Evolutionary conservation across 2,329 filamentous ascomycete genomes (phyloP), one percentile per base, ranked within the genome.

Genomic region (Emergomyces pasteurianus): DNA sequence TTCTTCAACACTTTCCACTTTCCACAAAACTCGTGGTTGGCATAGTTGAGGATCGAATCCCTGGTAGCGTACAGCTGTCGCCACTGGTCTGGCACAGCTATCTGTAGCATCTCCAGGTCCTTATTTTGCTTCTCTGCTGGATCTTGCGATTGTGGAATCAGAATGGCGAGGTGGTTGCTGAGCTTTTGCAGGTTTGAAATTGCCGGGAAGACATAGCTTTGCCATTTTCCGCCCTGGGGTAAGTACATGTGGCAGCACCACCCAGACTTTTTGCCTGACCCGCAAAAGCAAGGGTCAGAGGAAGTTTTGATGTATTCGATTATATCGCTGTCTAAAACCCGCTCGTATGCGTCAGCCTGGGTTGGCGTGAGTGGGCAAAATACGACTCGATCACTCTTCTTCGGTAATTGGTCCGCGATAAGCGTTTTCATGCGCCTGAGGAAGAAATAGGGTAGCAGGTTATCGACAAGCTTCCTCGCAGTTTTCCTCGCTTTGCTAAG

Each of bases 1-100:
- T 90, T 92, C 72, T 86, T 89, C 36, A 99, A 74, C 0, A 99
- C 85, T 70, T 90, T 91, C 94, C 94, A 99, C 74, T 99, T 99
- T 3, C 94, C 94, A 69, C 94, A 99, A 65, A 92, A 96, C 61
- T 95, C 88, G 0, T 90, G 87, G 67, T 96, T 91, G 1, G 91
- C 87, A 58, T 91, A 86, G 67, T 87, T 88, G 58, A 89, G 75
- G 62, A 97, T 87, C 9, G 85, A 89, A 67, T 96, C 90, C 50
- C 90, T 83, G 23, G 87, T 83, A 12, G 79, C 78, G 69, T 91
- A 94, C 0, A 96, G 78, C 23, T 85, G 77, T 67, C 85, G 79
- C 89, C 90, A 96, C 2, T 80, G 78, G 42, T 87, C 79, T 0
- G 94, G 92, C 18, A 92, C 78, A 59, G 89, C 90, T 1, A 84